phyloP scores from a whole-genome alignment of 768 basidiomycete species.

The Russula dissimulans region DNA sequence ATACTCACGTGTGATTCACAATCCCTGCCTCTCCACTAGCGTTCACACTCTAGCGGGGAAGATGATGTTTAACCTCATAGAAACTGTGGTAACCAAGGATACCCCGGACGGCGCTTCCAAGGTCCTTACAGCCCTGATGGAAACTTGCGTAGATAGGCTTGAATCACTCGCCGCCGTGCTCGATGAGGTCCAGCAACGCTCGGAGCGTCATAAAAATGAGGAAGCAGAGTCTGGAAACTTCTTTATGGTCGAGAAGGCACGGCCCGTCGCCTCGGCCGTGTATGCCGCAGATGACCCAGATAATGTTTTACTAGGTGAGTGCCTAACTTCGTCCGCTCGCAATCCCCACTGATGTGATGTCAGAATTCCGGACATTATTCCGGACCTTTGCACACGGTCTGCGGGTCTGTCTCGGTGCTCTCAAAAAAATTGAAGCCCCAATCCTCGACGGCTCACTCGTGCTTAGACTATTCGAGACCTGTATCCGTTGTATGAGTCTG shows the following conservation, averaged over 20 bases:
- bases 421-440: constrained; percentile 74
- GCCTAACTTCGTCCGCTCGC: background rate
- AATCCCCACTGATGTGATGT: constrained; percentile 7
- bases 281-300: constrained; percentile 78
- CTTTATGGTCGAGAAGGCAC: constrained; percentile 70
- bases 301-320: constrained; percentile 68
- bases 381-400: constrained; percentile 85
- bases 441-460: constrained; percentile 81
- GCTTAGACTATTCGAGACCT: constrained; percentile 78
- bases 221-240: constrained; percentile 40
- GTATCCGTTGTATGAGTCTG: constrained; percentile 74
- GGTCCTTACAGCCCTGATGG: constrained; percentile 67
- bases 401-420: constrained; percentile 62
- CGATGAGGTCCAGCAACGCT: constrained; percentile 42
- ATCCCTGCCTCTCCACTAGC: constrained; percentile 66
- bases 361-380: constrained; percentile 82
- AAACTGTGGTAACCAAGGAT: constrained; percentile 71
- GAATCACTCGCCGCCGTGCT: constrained; percentile 67
- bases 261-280: constrained; percentile 70
- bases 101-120: constrained; percentile 56
- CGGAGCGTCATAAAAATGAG: constrained; percentile 37
- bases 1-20: constrained; percentile 84
- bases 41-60: constrained; percentile 90
- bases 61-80: constrained; percentile 83
- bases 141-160: constrained; percentile 77